These are phyloP conservation scores for Herpetospermum pedunculosum DNA, from an alignment of 306 rosid genomes.

Conservation along the genomic window DNA sequence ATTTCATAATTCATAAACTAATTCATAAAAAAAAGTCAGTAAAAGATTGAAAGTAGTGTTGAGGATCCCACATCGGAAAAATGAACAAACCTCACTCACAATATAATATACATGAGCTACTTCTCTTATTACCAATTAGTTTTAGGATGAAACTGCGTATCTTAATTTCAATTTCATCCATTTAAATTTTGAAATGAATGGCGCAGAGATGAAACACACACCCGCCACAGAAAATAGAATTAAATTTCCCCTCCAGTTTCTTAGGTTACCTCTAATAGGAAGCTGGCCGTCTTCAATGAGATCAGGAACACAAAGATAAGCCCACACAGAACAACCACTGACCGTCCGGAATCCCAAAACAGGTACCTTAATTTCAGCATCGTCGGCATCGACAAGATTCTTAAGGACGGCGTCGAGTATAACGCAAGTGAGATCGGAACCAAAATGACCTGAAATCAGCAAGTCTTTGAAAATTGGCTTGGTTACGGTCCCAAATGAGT, in stretches of 20 bases:
- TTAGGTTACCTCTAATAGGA: slow-evolving; percentile 16
- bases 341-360: not conserved
- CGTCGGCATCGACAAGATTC: slow-evolving; percentile 6
- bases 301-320: not conserved
- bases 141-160: no score
- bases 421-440: not conserved
- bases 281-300: slow-evolving; percentile 11
- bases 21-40: no score
- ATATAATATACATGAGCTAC: no score
- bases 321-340: slow-evolving; percentile 8
- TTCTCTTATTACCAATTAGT: no score
- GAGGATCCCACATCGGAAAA: no score
- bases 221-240: not conserved
- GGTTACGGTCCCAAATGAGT: not conserved
- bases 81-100: no score
- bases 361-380: not conserved
- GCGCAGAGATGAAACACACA: not conserved
- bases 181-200: no score
- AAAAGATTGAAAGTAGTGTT: no score
- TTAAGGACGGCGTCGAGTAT: slow-evolving; percentile 13
- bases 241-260: no score
- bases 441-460: not conserved
- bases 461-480: not conserved
- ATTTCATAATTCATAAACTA: no score
- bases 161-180: no score